A percentile compares a stretch with the other conserved stretches of the same genome.
Evolutionary conservation across 495 filamentous ascomycete genomes (phyloP).

Genomic region (Melanomma pulvis-pyrius): DNA sequence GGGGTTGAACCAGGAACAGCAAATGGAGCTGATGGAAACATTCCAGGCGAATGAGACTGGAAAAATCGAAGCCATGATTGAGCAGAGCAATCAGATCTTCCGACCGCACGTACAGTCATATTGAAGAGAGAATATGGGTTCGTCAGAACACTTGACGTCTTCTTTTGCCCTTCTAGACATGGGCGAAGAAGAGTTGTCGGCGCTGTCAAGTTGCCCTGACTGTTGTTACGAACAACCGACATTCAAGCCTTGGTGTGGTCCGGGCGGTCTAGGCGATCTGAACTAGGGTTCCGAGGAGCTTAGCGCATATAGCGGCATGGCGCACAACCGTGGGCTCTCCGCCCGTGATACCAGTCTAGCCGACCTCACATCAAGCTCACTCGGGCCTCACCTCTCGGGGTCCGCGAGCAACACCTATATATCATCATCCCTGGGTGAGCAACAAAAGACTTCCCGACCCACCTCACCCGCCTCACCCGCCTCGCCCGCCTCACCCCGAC

Average conservation of each 20-base stretch:
- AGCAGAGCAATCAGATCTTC: slow-evolving; percentile 38
- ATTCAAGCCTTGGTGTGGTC: neutral
- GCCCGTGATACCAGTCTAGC: neutral
- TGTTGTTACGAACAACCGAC: neutral
- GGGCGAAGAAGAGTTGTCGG: too few relatives aligned
- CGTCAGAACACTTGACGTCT: neutral
- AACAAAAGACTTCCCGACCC: neutral
- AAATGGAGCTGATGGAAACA: slow-evolving; percentile 47
- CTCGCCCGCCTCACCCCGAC: too few relatives aligned
- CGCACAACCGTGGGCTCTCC: neutral
- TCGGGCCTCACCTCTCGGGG: neutral
- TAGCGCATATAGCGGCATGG: neutral
- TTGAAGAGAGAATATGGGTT: slow-evolving; percentile 3
- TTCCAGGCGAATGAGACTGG: slow-evolving; percentile 44
- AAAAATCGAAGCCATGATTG: slow-evolving; percentile 41
- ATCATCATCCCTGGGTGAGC: neutral
- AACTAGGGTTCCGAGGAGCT: neutral
- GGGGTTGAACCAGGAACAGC: slow-evolving; percentile 46
- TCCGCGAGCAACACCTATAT: too few relatives aligned
- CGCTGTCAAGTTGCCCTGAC: neutral
- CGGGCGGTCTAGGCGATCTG: neutral
- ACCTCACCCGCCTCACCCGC: too few relatives aligned
- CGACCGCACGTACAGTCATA: slow-evolving; percentile 20
- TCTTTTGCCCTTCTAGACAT: neutral
- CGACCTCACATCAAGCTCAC: neutral